Evolutionary conservation across 164 flowering plant species (phyloP).

Genomic region (Magnolia kwangsiensis): DNA sequence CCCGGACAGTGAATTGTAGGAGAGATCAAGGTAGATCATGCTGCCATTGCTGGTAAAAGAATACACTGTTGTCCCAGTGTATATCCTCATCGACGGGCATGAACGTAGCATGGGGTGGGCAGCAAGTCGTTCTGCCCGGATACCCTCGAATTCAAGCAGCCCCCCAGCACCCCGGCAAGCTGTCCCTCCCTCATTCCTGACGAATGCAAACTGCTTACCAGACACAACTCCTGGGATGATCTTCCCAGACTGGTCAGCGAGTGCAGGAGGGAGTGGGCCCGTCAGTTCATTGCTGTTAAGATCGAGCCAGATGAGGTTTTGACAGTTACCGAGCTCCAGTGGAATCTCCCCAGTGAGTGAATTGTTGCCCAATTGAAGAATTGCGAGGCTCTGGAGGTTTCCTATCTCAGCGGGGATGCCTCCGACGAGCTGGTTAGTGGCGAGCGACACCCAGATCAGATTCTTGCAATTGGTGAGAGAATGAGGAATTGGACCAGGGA

Average conservation of each 20-base stretch:
- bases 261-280: constrained; percentile 56
- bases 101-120: constrained; percentile 55
- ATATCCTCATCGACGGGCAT: constrained; percentile 69
- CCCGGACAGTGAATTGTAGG: constrained; percentile 71
- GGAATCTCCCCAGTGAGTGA: constrained; percentile 70
- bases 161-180: constrained; percentile 87
- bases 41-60: constrained; percentile 52
- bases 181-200: constrained; percentile 82
- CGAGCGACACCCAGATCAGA: constrained; percentile 71
- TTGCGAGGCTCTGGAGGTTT: constrained; percentile 53
- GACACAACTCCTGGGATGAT: constrained; percentile 55
- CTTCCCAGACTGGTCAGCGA: constrained; percentile 59
- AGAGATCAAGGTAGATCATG: constrained; percentile 83
- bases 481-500: constrained; percentile 59
- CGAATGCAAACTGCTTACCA: constrained; percentile 80
- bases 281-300: constrained; percentile 64
- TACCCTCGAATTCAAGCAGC: constrained; percentile 72
- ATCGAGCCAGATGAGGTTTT: constrained; percentile 83
- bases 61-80: constrained; percentile 60
- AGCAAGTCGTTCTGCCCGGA: constrained; percentile 49
- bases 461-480: constrained; percentile 58
- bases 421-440: constrained; percentile 68
- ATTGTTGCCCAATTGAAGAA: constrained; percentile 80
- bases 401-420: constrained; percentile 65
- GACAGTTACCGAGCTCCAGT: constrained; percentile 54